Percentiles rank a stretch among this genome's conserved stretches.
phyloP scores from a whole-genome alignment of 805 yeast species.

The Myxozyma lipomycoides region DNA sequence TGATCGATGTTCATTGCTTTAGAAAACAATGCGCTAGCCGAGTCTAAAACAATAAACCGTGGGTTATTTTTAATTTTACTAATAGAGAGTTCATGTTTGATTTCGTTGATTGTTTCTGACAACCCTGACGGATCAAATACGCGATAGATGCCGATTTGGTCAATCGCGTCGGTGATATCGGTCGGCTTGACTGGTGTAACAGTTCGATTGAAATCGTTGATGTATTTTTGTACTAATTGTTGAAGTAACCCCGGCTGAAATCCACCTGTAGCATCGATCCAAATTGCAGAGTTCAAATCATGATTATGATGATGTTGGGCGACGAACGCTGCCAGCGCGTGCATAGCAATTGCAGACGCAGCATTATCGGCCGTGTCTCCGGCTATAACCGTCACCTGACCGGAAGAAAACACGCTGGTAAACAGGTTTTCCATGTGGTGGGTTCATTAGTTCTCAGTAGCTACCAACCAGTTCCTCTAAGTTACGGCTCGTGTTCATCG shows the following conservation, averaged over 20 bases:
- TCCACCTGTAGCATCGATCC: slow-evolving; percentile 20
- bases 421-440: slow-evolving; percentile 2
- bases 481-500: too few species aligned
- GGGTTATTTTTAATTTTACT: background rate
- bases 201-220: background rate
- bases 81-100: background rate
- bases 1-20: slow-evolving; percentile 16
- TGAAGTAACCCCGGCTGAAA: slow-evolving; percentile 18
- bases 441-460: too few species aligned
- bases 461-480: too few species aligned
- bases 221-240: slow-evolving; percentile 1
- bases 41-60: slow-evolving; percentile 8
- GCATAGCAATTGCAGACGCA: slow-evolving; percentile 13
- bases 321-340: slow-evolving; percentile 14
- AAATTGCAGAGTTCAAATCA: slow-evolving; percentile 1
- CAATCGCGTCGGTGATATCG: background rate
- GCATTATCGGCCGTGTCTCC: slow-evolving; percentile 8
- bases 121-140: slow-evolving; percentile 20
- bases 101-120: slow-evolving; percentile 4
- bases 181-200: background rate
- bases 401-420: slow-evolving; percentile 7
- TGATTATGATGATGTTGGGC: background rate
- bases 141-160: slow-evolving; percentile 4
- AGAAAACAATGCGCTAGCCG: slow-evolving; percentile 7
- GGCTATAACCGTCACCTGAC: slow-evolving; percentile 8